Base-by-base conservation (phyloP, 352 stramenopile species). In the Phytophthora europaea region DNA sequence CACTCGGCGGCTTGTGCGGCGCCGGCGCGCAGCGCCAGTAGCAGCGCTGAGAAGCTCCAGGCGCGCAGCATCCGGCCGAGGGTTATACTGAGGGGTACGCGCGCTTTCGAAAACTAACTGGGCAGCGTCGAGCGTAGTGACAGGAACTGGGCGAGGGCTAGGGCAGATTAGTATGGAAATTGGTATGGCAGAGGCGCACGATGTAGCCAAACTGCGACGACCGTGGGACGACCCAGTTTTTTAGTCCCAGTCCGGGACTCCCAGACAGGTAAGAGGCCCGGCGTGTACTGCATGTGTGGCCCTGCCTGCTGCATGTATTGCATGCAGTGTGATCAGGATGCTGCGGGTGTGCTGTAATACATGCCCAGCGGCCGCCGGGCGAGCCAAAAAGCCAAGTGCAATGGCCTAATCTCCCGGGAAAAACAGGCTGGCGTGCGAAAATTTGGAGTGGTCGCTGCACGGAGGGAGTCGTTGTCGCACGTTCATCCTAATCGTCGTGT, bases 341-440 rank as follows among this genome's bases (percentile, higher is more conserved):
- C 22, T 23, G n/a, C 45, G 45, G n/a, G 45, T 52, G 45, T 10
- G 1, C 8, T 12, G 26, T 12, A n/a, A 8, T 13, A 26, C 23
- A 23, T 20, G 12, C 5, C 13, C 13, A 16, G 20, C 13, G 28
- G 26, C 12, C 43, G 52, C 64, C 52, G 60, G 52, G 47, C 20
- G 36, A 70, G 52, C 51, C 36, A 43, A 43, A 43, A 31, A 31
- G 34, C 13, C 18, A 68, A 57, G 34, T 33, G 45, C 45, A 52
- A 52, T 52, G 16, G 6, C 59, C 51, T 48, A 65, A 60, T 54
- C 9, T 10, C 6, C 38, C 22, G 40, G 64, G 33, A 51, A 69
- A 75, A 75, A 75, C 62, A 72, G 48, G 22, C 47, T 75, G 68
- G 55, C 68, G 62, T 72, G 68, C 56, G 55, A 75, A 72, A 67